These are phyloP conservation scores for Epicoccum nigrum DNA, from an alignment of 2,329 filamentous ascomycete genomes.

Conservation along the genomic window DNA sequence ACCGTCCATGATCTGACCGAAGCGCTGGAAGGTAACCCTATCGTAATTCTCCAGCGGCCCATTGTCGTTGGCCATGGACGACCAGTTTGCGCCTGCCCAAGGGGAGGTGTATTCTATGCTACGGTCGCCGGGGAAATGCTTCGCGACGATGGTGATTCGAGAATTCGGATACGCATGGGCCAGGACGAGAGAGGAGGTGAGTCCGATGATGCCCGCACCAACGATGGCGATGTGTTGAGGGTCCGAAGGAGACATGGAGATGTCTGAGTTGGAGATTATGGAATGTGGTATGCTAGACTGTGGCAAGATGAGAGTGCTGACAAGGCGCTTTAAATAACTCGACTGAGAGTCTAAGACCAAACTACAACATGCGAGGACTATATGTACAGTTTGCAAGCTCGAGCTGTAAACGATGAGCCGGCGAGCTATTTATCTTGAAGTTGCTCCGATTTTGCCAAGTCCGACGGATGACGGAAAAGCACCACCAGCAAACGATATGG, in stretches of 20 bases:
- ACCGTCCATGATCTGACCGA: slow-evolving; percentile 34
- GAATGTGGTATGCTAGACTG: neutral
- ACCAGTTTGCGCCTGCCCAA: slow-evolving; percentile 83
- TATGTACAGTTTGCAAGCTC: neutral
- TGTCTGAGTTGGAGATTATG: neutral
- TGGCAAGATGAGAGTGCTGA: neutral
- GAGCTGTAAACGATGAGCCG: neutral
- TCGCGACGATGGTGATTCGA: slow-evolving; percentile 74
- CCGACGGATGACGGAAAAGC: slow-evolving; percentile 14
- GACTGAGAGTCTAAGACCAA: neutral
- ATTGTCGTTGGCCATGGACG: slow-evolving; percentile 58
- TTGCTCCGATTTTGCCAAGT: slow-evolving; percentile 3
- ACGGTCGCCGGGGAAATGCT: slow-evolving; percentile 93
- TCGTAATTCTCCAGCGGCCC: slow-evolving; percentile 42
- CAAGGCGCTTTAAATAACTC: neutral
- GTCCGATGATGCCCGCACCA: slow-evolving; percentile 68
- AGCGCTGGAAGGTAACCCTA: slow-evolving; percentile 38
- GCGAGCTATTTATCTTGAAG: neutral
- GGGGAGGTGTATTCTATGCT: slow-evolving; percentile 89
- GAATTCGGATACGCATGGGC: slow-evolving; percentile 60
- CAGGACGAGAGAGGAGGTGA: slow-evolving; percentile 68
- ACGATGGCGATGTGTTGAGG: slow-evolving; percentile 35
- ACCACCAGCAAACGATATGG: neutral
- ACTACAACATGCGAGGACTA: neutral
- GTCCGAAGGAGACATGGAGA: slow-evolving; percentile 21